Evolutionary conservation across 768 basidiomycete species (phyloP).

Genomic region (Arthromyces matolae): DNA sequence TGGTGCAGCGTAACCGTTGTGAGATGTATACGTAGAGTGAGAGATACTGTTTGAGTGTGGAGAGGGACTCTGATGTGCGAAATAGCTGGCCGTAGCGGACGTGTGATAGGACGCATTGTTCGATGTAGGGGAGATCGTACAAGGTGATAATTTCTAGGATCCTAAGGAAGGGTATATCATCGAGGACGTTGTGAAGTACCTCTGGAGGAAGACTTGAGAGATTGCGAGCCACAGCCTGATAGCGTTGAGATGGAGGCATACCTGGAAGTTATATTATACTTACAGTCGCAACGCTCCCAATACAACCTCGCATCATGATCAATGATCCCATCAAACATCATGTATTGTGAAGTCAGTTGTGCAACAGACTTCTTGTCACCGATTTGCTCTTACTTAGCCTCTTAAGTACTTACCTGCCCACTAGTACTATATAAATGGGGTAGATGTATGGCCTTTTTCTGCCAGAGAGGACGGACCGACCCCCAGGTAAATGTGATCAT

Average conservation of each 20-base stretch:
- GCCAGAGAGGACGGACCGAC: too few species aligned
- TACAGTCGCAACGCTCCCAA: background rate
- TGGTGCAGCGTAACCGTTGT: too few species aligned
- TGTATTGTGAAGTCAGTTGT: too few species aligned
- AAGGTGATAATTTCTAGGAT: constrained; percentile 21
- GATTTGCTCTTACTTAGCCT: too few species aligned
- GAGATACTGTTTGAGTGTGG: constrained; percentile 8
- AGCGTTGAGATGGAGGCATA: background rate
- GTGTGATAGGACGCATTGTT: constrained; percentile 17
- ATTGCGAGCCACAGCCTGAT: constrained; percentile 16
- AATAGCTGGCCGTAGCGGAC: constrained; percentile 1
- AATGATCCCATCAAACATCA: too few species aligned
- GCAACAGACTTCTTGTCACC: too few species aligned
- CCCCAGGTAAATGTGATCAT: too few species aligned
- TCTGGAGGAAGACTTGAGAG: constrained; percentile 22
- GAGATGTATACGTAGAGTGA: constrained; percentile 6
- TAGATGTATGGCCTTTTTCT: background rate
- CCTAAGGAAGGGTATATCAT: constrained; percentile 23
- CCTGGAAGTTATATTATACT: background rate
- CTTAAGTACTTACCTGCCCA: too few species aligned
- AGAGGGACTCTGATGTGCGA: constrained; percentile 2
- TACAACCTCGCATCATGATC: too few species aligned
- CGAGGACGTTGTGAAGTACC: constrained; percentile 24
- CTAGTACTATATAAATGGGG: too few species aligned
- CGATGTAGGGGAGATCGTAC: constrained; percentile 23